Conservation (phyloP, 2,329 filamentous ascomycete genomes). For the Aspergillus sp. region DNA sequence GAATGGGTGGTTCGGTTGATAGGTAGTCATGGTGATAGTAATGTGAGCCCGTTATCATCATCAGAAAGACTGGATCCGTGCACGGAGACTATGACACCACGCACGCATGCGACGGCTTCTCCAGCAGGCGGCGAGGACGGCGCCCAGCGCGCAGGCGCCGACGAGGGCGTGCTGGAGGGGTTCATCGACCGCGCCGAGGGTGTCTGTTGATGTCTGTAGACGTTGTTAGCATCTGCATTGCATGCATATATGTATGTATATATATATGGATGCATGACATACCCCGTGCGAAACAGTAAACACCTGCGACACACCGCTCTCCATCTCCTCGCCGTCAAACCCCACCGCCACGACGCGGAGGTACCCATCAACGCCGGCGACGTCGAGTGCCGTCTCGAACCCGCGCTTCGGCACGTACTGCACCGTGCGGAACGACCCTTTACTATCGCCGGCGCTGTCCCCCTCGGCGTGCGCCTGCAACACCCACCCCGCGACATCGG, state of each 20-base stretch:
- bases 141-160: constrained; percentile 7
- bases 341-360: constrained; percentile 22
- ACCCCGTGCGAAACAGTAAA: constrained; percentile 3
- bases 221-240: not conserved
- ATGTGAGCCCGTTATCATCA: not conserved
- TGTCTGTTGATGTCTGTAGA: not conserved
- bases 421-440: constrained; percentile 15
- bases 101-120: not conserved
- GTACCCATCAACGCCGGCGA: constrained; percentile 16
- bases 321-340: constrained; percentile 17
- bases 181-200: not conserved
- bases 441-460: not conserved
- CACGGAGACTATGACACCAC: too few relatives aligned
- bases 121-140: constrained; percentile 6
- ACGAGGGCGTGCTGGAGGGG: constrained; percentile 6
- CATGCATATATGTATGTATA: not conserved
- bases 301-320: constrained; percentile 12
- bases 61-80: too few relatives aligned
- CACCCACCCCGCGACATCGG: constrained; percentile 31
- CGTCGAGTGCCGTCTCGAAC: constrained; percentile 28
- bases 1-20: not conserved
- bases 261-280: not conserved
- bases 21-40: not conserved
- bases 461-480: constrained; percentile 23
- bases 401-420: constrained; percentile 22